phyloP scores from a whole-genome alignment of 345 rosid genomes.

The Bruguiera gymnorhiza region DNA sequence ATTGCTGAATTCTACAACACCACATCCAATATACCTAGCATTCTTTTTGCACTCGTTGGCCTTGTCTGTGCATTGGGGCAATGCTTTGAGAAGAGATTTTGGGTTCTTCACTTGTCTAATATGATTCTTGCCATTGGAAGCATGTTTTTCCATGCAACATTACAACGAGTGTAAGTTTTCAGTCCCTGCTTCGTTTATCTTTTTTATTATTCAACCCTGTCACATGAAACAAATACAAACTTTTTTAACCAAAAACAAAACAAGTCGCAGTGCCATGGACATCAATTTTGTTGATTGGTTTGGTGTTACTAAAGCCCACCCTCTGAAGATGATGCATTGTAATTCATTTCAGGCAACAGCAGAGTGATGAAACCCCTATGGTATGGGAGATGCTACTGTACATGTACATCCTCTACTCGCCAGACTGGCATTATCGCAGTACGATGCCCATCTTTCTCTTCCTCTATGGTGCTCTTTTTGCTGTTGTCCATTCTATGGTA shows the following conservation, averaged over 20 bases:
- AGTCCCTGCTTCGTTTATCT: neutral
- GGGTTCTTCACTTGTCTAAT: constrained; percentile 79
- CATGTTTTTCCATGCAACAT: constrained; percentile 81
- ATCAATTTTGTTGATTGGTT: too few species aligned
- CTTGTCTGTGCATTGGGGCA: constrained; percentile 74
- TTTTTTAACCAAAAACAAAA: too few species aligned
- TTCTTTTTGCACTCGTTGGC: constrained; percentile 73
- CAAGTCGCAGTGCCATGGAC: too few species aligned
- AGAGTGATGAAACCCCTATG: constrained; percentile 92
- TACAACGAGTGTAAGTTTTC: constrained; percentile 64
- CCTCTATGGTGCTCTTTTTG: constrained; percentile 74
- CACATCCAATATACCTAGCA: constrained; percentile 61
- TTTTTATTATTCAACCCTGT: neutral
- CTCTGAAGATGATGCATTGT: neutral
- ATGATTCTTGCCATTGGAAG: constrained; percentile 84
- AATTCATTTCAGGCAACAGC: constrained; percentile 67
- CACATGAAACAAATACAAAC: too few species aligned
- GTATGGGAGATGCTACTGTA: constrained; percentile 96
- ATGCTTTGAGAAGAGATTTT: constrained; percentile 87
- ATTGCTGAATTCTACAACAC: constrained; percentile 88
- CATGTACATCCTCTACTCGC: constrained; percentile 83
- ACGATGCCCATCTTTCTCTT: constrained; percentile 93
- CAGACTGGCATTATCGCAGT: constrained; percentile 88
- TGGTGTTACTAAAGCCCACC: neutral
- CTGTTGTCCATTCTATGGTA: constrained; percentile 51